These are phyloP conservation scores for Ogataea degrootiae DNA, from an alignment of 805 yeast genomes.

Conservation along the genomic window DNA sequence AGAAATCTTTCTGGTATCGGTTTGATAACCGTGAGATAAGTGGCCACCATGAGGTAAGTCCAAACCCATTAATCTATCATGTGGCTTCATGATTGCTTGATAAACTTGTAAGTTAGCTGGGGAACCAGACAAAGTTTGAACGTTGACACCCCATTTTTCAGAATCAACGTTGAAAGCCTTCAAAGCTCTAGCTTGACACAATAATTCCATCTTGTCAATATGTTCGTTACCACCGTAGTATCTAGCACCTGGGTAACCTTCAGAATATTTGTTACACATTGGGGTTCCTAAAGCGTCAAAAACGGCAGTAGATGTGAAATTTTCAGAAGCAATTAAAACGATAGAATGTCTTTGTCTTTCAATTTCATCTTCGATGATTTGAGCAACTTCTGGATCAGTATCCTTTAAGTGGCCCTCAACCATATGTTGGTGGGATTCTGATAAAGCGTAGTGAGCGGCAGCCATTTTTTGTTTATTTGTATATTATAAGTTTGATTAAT, in stretches of 20 bases:
- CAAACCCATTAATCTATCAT: slow-evolving; percentile 94
- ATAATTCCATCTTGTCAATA: slow-evolving; percentile 84
- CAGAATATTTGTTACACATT: slow-evolving; percentile 97
- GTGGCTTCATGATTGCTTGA: slow-evolving; percentile 81
- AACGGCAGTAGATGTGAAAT: slow-evolving; percentile 92
- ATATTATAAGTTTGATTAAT: slow-evolving; percentile 6
- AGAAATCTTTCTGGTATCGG: slow-evolving; percentile 83
- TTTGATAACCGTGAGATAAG: slow-evolving; percentile 94
- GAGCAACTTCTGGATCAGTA: slow-evolving; percentile 76
- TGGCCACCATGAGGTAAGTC: slow-evolving; percentile 99
- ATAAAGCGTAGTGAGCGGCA: slow-evolving; percentile 50
- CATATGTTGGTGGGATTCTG: slow-evolving; percentile 59
- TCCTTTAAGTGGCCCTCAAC: slow-evolving; percentile 59
- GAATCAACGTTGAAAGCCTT: slow-evolving; percentile 74
- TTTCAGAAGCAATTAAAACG: slow-evolving; percentile 91
- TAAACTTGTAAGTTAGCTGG: slow-evolving; percentile 95
- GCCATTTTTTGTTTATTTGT: neutral
- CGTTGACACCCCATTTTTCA: slow-evolving; percentile 94
- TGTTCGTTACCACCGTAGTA: slow-evolving; percentile 97
- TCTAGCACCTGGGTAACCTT: slow-evolving; percentile 97
- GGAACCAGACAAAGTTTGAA: slow-evolving; percentile 91
- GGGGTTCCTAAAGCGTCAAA: slow-evolving; percentile 93
- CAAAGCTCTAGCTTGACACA: slow-evolving; percentile 90
- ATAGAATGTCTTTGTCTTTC: slow-evolving; percentile 88
- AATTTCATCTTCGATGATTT: slow-evolving; percentile 69